Base-by-base conservation (phyloP, 345 rosid species). In the Sisymbrium altissimum region DNA sequence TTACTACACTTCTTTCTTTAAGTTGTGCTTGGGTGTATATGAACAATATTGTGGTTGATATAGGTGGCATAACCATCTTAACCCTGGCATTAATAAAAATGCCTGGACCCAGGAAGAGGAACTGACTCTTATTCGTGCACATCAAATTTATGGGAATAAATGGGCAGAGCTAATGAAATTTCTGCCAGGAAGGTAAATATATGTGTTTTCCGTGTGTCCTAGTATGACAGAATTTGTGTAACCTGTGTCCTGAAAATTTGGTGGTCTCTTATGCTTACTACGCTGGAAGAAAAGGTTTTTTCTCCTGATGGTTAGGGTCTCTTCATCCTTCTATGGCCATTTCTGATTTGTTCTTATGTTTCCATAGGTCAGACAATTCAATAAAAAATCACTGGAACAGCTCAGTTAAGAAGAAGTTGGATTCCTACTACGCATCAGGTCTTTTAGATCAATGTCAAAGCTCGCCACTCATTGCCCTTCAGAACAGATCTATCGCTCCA, bases 11-110 rank as follows among this genome's bases (percentile, higher is more conserved):
- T 55, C 19, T 27, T 55, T 29, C 32, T 27, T 30, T 10, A 23
- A 44, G 33, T 77, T 39, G 30, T 71, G 9, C 27, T 58, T 49
- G n/a, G 27, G 60, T 27, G 9, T 29, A 48, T 61, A 71, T 77
- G 64, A 57, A 23, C 63, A 71, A 66, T 66, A 30, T 78, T 44
- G 69, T 59, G 77, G 50, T 18, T 66, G 39, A 62, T 77, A 71
- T 69, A 96, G 99, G 94, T 96, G 99, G 99, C 99, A 96, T 83
- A 96, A 96, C 85, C 99, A 96, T 87, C 90, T 92, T 67, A 96
- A 96, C 86, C 99, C 99, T 66, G 81, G 79, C 36, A 96, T 96
- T 80, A 96, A 90, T 80, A 96, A 89, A 78, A 96, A 96, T 81
- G 95, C 99, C 45, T 96, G 99, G 99, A 92, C 97, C 73, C 98